Evolutionary conservation across 73 alveolate species (phyloP).

Genomic region (Symbiodinium natans): DNA sequence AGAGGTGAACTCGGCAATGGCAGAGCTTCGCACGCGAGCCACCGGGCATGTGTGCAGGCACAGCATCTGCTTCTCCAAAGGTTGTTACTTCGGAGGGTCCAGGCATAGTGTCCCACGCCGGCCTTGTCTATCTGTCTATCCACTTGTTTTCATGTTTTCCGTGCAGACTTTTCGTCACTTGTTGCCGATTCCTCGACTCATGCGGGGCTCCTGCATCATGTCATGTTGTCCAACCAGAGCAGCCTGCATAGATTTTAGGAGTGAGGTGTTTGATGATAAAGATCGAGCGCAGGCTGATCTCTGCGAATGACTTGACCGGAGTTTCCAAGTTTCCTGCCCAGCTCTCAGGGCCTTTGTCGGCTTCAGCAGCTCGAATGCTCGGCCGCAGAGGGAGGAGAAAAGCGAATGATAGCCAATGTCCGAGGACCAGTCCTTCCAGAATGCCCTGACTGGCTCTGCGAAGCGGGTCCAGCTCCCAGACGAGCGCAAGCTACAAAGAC

Average conservation of each 20-base stretch:
- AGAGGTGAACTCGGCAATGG: slow-evolving; percentile 70
- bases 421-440: slow-evolving; percentile 74
- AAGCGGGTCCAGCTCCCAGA: slow-evolving; percentile 16
- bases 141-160: too few relatives aligned
- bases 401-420: too few relatives aligned
- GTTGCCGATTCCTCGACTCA: too few relatives aligned
- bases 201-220: too few relatives aligned
- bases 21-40: slow-evolving; percentile 81
- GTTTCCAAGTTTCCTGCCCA: slow-evolving; percentile 65
- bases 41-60: slow-evolving; percentile 62
- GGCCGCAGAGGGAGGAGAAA: too few relatives aligned
- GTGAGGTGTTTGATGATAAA: background rate
- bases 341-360: background rate
- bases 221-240: too few relatives aligned
- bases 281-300: slow-evolving; percentile 44
- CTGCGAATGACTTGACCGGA: slow-evolving; percentile 67
- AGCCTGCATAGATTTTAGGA: too few relatives aligned
- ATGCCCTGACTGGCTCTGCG: slow-evolving; percentile 62
- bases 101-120: too few relatives aligned
- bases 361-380: background rate
- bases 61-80: background rate
- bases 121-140: too few relatives aligned
- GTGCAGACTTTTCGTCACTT: too few relatives aligned
- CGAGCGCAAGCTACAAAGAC: too few relatives aligned
- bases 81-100: too few relatives aligned